Percentiles rank a stretch among this genome's conserved stretches.
phyloP scores from a whole-genome alignment of 768 basidiomycete genomes.

The Rhodotorula sphaerocarpa region DNA sequence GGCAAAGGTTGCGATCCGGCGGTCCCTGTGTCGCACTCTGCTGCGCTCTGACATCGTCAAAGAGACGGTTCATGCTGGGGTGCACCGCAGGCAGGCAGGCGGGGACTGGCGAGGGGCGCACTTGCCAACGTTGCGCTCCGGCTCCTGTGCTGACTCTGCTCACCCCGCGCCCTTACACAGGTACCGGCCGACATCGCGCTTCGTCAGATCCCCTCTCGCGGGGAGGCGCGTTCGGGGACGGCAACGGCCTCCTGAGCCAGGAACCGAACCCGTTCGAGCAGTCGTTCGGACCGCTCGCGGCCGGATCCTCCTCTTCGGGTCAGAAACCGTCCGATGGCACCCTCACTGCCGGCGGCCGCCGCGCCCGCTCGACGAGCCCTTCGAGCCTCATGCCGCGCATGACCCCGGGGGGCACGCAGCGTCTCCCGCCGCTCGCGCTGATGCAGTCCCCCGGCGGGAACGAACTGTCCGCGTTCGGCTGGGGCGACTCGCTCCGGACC shows the following conservation, averaged over 20 bases:
- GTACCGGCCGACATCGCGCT: slow-evolving; percentile 17
- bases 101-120: no score
- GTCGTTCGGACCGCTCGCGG: slow-evolving; percentile 59
- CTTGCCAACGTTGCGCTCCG: no score
- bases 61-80: no score
- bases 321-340: slow-evolving; percentile 13
- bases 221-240: slow-evolving; percentile 30
- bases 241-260: slow-evolving; percentile 44
- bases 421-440: slow-evolving; percentile 71
- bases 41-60: no score
- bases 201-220: slow-evolving; percentile 34
- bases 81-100: no score
- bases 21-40: no score
- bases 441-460: slow-evolving; percentile 55
- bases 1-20: no score
- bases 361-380: slow-evolving; percentile 28
- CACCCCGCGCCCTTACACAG: not conserved
- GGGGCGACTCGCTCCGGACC: slow-evolving; percentile 70
- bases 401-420: slow-evolving; percentile 42
- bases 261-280: slow-evolving; percentile 94
- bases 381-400: slow-evolving; percentile 16
- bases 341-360: slow-evolving; percentile 10
- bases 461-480: slow-evolving; percentile 50
- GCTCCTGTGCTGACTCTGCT: no score
- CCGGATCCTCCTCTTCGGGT: slow-evolving; percentile 22